Conservation (phyloP, 768 basidiomycete species). For the Clathrus columnatus region DNA sequence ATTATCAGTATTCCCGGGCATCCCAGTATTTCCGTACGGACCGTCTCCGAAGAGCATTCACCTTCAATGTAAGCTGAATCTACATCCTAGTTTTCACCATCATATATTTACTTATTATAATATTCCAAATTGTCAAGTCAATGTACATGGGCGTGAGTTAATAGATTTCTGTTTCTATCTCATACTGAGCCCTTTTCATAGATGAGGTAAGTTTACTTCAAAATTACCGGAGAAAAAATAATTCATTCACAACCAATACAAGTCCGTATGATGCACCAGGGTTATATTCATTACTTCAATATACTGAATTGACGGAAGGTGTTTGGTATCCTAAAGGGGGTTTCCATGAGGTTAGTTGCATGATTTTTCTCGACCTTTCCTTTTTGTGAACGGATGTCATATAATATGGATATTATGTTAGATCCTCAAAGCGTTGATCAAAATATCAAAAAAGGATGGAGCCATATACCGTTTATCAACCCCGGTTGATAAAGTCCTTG, state of each 20-base stretch:
- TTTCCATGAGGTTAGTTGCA: slow-evolving; percentile 13
- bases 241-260: too few species aligned
- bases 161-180: neutral
- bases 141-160: slow-evolving; percentile 24
- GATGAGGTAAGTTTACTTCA: too few species aligned
- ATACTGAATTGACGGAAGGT: slow-evolving; percentile 32
- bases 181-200: neutral
- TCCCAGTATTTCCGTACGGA: too few species aligned
- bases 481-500: slow-evolving; percentile 25
- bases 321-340: slow-evolving; percentile 25
- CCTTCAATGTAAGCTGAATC: too few species aligned
- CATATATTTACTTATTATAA: neutral
- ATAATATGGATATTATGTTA: neutral
- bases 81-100: too few species aligned
- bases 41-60: too few species aligned
- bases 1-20: too few species aligned
- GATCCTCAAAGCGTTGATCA: slow-evolving; percentile 24
- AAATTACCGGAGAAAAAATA: too few species aligned
- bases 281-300: slow-evolving; percentile 32
- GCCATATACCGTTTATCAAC: slow-evolving; percentile 27
- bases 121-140: slow-evolving; percentile 5
- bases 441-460: slow-evolving; percentile 24
- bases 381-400: neutral
- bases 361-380: neutral
- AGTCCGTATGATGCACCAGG: slow-evolving; percentile 34